Conservation (phyloP, 2,329 filamentous ascomycete species). For the Alternaria sp. region DNA sequence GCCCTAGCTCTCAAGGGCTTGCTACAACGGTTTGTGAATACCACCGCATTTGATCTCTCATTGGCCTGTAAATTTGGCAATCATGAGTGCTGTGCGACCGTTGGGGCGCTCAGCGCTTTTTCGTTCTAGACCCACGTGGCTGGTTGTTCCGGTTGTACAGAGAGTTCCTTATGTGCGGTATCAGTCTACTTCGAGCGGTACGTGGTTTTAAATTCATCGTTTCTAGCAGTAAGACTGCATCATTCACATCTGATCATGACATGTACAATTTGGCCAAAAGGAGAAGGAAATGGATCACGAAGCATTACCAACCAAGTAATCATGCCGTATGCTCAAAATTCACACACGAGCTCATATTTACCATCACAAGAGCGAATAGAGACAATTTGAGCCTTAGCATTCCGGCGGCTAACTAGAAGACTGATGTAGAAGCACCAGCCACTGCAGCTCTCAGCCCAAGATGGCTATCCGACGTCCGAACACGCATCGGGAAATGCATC, state of each 20-base stretch:
- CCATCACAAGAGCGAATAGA: neutral
- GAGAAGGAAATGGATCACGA: too few relatives aligned
- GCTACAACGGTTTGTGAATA: conserved; percentile 1
- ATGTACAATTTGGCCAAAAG: neutral
- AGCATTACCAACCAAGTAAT: neutral
- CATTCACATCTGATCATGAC: neutral
- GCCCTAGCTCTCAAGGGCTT: neutral
- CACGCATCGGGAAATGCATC: conserved; percentile 77
- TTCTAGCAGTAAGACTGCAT: neutral
- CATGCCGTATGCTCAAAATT: neutral
- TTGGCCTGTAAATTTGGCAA: neutral
- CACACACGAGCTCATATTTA: neutral
- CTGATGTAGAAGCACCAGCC: conserved; percentile 1
- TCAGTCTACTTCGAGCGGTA: conserved; percentile 17
- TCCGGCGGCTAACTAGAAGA: neutral
- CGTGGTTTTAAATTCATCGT: neutral
- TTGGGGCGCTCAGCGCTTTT: conserved; percentile 26
- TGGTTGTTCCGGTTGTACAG: conserved; percentile 1
- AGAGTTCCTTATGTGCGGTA: conserved; percentile 1
- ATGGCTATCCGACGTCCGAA: conserved; percentile 75
- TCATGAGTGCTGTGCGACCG: conserved; percentile 27
- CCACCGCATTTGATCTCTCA: neutral
- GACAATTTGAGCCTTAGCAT: neutral
- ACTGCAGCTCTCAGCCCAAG: conserved; percentile 53
- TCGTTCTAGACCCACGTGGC: neutral